Base-by-base conservation (phyloP, 2,329 filamentous ascomycete species). In the Ophiostoma triangulosporum region DNA sequence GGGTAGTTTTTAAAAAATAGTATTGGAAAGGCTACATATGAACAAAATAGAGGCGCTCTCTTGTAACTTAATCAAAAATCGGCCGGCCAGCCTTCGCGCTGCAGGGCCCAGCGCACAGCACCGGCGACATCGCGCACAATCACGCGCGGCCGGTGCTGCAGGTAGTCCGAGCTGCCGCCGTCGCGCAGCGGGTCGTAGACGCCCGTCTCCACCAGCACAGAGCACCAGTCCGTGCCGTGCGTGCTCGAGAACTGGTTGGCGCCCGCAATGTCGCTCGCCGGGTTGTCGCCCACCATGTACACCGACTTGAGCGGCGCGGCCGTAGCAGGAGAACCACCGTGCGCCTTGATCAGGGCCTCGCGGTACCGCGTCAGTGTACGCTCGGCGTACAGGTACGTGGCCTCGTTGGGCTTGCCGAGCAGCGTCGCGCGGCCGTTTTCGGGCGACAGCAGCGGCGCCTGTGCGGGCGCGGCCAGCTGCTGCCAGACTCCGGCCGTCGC, bases 251-350 rank as follows among this genome's bases (percentile, higher is more conserved):
- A 95, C 46, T 77, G 75, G 64, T 95, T 95, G 20, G 88, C 90
- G 6, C 93, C 93, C 5, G 80, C 73, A 59, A 98, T 95, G 65
- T 98, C 93, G 60, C 86, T 93, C 64, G 88, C 88, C 5, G 86
- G 86, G 62, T 91, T 91, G 63, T 91, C 86, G 6, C 93, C 93
- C 40, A 97, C 79, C 91, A 97, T 97, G 68, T 95, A 97, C 11
- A 97, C 89, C 43, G 76, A 78, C 62, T 75, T 73, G 53, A 95
- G 67, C n/a, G 76, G 74, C 20, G 62, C 15, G 6, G 24, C 4
- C 50, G 45, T 33, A 51, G n/a, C 38, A 53, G 15, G 51, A 35
- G 56, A 14, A 6, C 40, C 22, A 24, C 55, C 56, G 27, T 40
- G 29, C 7, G 57, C 58, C 15, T 66, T 62, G 49, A 81, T 70